Base-by-base conservation (phyloP, 2,329 filamentous ascomycete species). In the Tetracladium maxilliforme region DNA sequence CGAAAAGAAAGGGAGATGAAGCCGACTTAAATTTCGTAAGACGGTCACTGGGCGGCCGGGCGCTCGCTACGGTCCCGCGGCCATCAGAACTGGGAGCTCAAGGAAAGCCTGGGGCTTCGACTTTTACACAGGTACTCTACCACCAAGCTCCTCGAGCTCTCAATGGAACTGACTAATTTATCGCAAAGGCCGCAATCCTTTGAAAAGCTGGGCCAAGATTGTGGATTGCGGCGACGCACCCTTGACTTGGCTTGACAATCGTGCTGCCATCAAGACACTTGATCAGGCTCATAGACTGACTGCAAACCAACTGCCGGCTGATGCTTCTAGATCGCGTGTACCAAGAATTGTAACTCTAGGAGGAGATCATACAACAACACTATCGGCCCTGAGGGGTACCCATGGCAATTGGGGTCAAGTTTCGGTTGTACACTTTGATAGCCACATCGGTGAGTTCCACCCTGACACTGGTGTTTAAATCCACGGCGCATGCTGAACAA, bases 211-310 rank as follows among this genome's bases (percentile, higher is more conserved):
- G 47, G 52, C 56, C 1, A 58, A 54, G 30, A 49, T 61, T 10
- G 51, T 64, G 6, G 59, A 64, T 30, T 63, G 59, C 28, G 59
- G 59, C 14, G 58, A 63, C 41, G 56, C 51, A 6, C 58, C 58
- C 2, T 36, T 56, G 31, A 56, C 51, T 1, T 49, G 50, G 23
- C 34, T 64, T 29, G 52, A 64, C 33, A 64, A 64, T 17, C 19
- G 40, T 14, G 20, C 31, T 22, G 42, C 42, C 3, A 33, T 45
- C 14, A 33, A 36, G 16, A 33, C 43, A 24, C 31, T 45, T 5
- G 41, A 45, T 19, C 28, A 33, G 14, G 42, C 39, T 3, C 40
- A 42, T 40, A 32, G 30, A 24, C 29, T 33, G 4, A 38, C 44
- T 15, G 33, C 38, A 18, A 14, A 18, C 1, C 24, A 28, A 20